A percentile compares a stretch with the other conserved stretches of the same genome.
phyloP scores from a whole-genome alignment of 2,329 filamentous ascomycete species.

The Knufia fluminis region DNA sequence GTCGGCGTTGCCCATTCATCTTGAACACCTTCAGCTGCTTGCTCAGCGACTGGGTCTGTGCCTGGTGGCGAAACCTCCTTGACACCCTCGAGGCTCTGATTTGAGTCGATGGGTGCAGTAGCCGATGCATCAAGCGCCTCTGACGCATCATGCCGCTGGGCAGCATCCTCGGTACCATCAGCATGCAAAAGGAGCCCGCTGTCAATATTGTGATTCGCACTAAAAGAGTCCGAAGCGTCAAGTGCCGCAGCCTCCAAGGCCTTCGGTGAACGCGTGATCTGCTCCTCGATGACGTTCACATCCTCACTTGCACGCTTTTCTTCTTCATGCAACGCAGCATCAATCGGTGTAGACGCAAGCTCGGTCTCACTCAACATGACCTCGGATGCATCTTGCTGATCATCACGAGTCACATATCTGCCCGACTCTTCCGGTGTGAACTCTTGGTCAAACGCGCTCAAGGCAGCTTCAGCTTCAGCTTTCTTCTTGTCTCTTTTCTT shows the following conservation, averaged over 20 bases:
- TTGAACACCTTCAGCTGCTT: conserved; percentile 8
- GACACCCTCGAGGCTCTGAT: not conserved
- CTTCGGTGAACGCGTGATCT: not conserved
- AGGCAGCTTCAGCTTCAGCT: too few relatives aligned
- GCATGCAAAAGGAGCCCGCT: not conserved
- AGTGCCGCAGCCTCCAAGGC: not conserved
- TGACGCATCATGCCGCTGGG: not conserved
- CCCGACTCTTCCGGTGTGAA: not conserved
- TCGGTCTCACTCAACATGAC: not conserved
- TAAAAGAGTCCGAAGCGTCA: not conserved
- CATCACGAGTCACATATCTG: not conserved
- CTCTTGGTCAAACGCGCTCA: not conserved
- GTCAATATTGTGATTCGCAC: not conserved
- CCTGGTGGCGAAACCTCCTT: not conserved
- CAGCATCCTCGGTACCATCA: not conserved
- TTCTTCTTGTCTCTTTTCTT: conserved; percentile 13
- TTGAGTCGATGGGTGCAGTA: not conserved
- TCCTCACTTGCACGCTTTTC: not conserved
- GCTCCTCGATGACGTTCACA: not conserved
- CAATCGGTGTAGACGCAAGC: not conserved
- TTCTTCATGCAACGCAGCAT: not conserved
- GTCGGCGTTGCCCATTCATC: conserved; percentile 17
- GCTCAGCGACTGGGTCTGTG: conserved; percentile 7
- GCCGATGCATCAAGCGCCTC: not conserved
- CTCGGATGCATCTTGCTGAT: not conserved